These are phyloP conservation scores for Nakazawaea laoshanensis DNA, from an alignment of 805 yeast species.

Conservation along the genomic window DNA sequence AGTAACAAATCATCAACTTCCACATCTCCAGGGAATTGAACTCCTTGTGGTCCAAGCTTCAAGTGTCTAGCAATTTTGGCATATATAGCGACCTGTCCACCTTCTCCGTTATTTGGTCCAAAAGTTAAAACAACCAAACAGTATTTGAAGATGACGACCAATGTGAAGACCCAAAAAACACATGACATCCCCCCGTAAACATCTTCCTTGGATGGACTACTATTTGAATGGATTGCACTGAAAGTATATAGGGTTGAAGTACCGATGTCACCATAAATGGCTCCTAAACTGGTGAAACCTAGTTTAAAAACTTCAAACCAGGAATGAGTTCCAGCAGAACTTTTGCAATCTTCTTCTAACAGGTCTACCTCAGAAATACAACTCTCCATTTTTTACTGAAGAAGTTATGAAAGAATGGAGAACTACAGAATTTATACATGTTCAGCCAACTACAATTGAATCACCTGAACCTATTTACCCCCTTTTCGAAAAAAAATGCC, in stretches of 20 bases:
- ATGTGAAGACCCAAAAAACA: constrained; percentile 46
- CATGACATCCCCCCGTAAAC: constrained; percentile 43
- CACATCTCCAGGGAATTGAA: constrained; percentile 29
- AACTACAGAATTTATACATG: too few relatives aligned
- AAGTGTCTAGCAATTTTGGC: constrained; percentile 45
- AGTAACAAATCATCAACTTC: constrained; percentile 23
- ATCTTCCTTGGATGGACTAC: constrained; percentile 27
- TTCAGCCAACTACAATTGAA: too few relatives aligned
- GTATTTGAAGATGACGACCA: constrained; percentile 46
- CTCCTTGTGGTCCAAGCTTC: constrained; percentile 38
- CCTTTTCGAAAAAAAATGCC: too few relatives aligned
- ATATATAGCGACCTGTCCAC: constrained; percentile 59
- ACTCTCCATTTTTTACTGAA: too few relatives aligned
- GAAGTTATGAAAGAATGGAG: too few relatives aligned
- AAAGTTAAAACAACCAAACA: constrained; percentile 34
- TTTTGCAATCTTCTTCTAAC: too few relatives aligned
- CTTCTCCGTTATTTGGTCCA: constrained; percentile 55
- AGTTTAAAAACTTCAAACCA: constrained; percentile 12
- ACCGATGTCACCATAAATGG: constrained; percentile 58
- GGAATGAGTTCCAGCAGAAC: too few relatives aligned
- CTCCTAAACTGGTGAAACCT: constrained; percentile 43
- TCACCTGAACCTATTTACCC: too few relatives aligned
- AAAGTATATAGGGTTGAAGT: constrained; percentile 51
- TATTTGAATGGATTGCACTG: constrained; percentile 24
- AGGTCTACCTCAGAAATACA: too few relatives aligned